Conservation (phyloP, 2,329 filamentous ascomycete species). For the Colletotrichum viniferum region DNA sequence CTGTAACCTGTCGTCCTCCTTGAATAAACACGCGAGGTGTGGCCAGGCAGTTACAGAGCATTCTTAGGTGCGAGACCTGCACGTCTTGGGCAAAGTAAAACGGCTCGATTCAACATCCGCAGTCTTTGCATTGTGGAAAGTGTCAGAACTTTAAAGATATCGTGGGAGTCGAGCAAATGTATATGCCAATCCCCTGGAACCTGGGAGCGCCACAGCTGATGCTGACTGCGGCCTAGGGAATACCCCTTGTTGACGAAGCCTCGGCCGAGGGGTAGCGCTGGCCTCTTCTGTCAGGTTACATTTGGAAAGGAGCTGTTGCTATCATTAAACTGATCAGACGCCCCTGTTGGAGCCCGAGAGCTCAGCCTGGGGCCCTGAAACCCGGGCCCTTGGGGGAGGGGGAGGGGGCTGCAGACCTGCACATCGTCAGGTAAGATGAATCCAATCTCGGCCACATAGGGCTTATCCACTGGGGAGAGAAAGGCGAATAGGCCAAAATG, state of each 20-base stretch:
- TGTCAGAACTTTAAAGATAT: slow-evolving; percentile 14
- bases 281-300: neutral
- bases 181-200: neutral
- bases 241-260: neutral
- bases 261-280: neutral
- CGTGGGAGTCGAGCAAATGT: neutral
- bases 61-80: neutral
- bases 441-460: neutral
- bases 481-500: neutral
- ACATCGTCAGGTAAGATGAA: neutral
- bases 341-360: neutral
- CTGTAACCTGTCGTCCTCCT: neutral
- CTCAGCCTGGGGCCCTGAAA: neutral
- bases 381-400: neutral
- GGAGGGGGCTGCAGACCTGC: neutral
- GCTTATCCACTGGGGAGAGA: neutral
- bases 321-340: neutral
- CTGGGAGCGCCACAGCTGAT: neutral
- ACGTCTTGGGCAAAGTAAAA: neutral
- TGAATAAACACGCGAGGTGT: neutral
- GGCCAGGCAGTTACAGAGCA: neutral
- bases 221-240: neutral
- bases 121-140: neutral
- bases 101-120: neutral
- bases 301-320: neutral